These are phyloP conservation scores for Scedosporium boydii DNA, from an alignment of 2,329 filamentous ascomycete species.

Conservation along the genomic window DNA sequence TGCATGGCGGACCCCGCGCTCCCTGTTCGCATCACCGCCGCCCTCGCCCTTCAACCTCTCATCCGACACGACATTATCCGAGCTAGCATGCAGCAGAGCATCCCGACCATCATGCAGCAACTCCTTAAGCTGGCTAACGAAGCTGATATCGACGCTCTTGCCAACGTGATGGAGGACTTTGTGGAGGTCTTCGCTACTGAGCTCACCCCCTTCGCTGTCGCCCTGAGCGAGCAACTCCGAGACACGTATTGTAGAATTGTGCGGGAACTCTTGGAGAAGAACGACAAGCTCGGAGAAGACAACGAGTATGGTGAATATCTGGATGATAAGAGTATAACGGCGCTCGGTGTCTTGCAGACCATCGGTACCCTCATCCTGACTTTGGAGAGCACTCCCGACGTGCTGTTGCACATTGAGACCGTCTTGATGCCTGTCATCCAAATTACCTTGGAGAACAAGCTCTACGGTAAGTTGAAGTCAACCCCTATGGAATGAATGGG, in stretches of 20 bases:
- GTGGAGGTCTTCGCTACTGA: constrained; percentile 98
- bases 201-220: constrained; percentile 92
- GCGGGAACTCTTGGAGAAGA: constrained; percentile 81
- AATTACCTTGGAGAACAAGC: constrained; percentile 93
- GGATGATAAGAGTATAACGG: constrained; percentile 98
- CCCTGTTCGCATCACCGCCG: constrained; percentile 88
- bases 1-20: constrained; percentile 93
- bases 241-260: constrained; percentile 96
- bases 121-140: constrained; percentile 94
- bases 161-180: constrained; percentile 99
- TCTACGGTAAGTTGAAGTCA: constrained; percentile 57
- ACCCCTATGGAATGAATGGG: too few species aligned
- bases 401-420: constrained; percentile 86
- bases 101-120: constrained; percentile 99
- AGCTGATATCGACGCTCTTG: constrained; percentile 91
- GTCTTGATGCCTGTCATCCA: constrained; percentile 96
- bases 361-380: constrained; percentile 96
- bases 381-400: constrained; percentile 91
- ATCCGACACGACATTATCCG: constrained; percentile 94
- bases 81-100: constrained; percentile 92
- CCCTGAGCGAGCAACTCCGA: constrained; percentile 86
- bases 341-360: constrained; percentile 89
- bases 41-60: constrained; percentile 85
- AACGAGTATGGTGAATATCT: constrained; percentile 86
- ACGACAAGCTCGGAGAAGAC: constrained; percentile 63